These are phyloP conservation scores for Geotrichum europaeum DNA, from an alignment of 1,139 yeast genomes.

Conservation along the genomic window DNA sequence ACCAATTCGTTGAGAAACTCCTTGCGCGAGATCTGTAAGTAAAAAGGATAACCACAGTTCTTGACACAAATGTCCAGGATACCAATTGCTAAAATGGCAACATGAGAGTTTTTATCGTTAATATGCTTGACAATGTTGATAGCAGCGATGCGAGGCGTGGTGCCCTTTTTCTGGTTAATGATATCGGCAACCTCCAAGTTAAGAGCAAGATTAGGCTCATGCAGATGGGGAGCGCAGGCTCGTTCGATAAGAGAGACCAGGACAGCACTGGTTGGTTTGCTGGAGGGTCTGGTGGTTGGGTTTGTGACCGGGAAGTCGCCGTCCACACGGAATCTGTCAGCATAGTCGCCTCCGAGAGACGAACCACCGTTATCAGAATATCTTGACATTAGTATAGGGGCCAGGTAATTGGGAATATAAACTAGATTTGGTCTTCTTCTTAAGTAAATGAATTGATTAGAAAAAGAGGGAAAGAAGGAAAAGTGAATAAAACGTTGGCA, in stretches of 20 bases:
- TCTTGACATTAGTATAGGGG: slow-evolving; percentile 10
- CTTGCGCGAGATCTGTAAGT: slow-evolving; percentile 87
- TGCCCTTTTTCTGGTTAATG: slow-evolving; percentile 87
- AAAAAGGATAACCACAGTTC: slow-evolving; percentile 97
- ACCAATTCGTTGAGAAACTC: slow-evolving; percentile 92
- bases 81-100: slow-evolving; percentile 53
- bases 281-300: slow-evolving; percentile 15
- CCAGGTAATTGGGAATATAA: not conserved
- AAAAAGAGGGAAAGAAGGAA: not conserved
- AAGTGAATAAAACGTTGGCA: not conserved
- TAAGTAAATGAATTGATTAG: not conserved
- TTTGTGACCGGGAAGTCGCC: slow-evolving; percentile 22
- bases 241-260: slow-evolving; percentile 44
- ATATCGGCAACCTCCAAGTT: slow-evolving; percentile 91
- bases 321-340: slow-evolving; percentile 37
- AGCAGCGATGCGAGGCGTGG: slow-evolving; percentile 89
- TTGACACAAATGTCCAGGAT: slow-evolving; percentile 85
- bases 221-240: slow-evolving; percentile 79
- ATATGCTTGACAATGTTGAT: slow-evolving; percentile 79
- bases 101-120: slow-evolving; percentile 78
- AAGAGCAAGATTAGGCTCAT: slow-evolving; percentile 82
- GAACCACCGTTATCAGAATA: slow-evolving; percentile 14
- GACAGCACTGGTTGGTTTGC: slow-evolving; percentile 23
- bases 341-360: slow-evolving; percentile 28
- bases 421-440: not conserved